Evolutionary conservation across 495 filamentous ascomycete species (phyloP), one percentile per base, ranked within the genome.

Genomic region (Copromyces sp.): DNA sequence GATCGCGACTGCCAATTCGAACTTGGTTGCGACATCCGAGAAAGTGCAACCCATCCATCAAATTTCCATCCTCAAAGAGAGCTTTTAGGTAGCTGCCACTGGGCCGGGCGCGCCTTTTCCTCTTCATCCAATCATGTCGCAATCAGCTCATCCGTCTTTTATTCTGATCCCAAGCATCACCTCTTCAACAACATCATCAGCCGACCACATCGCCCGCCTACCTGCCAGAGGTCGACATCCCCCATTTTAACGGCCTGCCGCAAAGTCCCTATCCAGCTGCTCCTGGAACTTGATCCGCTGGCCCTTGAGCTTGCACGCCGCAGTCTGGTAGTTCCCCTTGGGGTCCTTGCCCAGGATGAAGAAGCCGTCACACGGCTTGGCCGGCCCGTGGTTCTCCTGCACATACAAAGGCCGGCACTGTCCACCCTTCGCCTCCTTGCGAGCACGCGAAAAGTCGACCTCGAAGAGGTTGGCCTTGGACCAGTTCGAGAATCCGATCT

Each of bases 271-370:
- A 3, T 78, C 76, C 75, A 82, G 59, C 40, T 75, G 74, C 71
- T 80, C 77, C 75, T 83, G 75, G 17, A 84, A 77, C 47, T 73
- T 74, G 24, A 44, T 73, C 82, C 82, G 84, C 9, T 78, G 73
- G 1, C 80, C 77, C 71, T 72, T 78, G 20, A 75, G 69, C 77
- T 83, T 75, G 70, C 75, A 81, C 8, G 81, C 82, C 2, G 77
- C 75, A 8, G 83, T 71, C 86, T 83, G 86, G 68, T 85, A 87
- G 74, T 86, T 86, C 2, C 83, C 86, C 39, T 81, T 80, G 16
- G 74, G 76, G 73, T 86, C 85, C 76, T 86, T 85, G 1, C 86
- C 86, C 11, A 87, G 70, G 32, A 87, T 80, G 39, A 80, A 76
- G 74, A 82, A 80, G 53, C 79, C 80, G 68, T 81, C 74, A 42